phyloP scores from a whole-genome alignment of 345 rosid species.

The Salix dunnii region DNA sequence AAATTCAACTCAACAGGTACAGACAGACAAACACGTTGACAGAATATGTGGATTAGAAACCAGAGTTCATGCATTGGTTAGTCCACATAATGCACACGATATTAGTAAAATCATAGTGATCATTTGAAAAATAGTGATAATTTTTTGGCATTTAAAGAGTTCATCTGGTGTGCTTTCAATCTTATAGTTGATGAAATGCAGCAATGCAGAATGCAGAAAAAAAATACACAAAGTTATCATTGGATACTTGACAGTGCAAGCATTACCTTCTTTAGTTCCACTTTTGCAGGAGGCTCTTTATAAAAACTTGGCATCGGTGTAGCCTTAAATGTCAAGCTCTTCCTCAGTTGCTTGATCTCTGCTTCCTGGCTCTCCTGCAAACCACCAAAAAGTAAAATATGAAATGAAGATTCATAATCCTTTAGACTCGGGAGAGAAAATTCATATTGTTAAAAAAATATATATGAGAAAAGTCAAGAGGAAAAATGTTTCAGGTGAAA shows the following conservation, averaged over 20 bases:
- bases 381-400: background rate
- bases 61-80: background rate
- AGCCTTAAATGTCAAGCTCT: slow-evolving; percentile 33
- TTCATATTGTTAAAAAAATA: background rate
- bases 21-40: background rate
- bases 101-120: background rate
- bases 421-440: slow-evolving; percentile 2
- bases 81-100: background rate
- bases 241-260: background rate
- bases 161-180: slow-evolving; percentile 7
- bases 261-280: slow-evolving; percentile 30
- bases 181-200: background rate
- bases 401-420: background rate
- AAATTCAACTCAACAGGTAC: background rate
- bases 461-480: slow-evolving; percentile 6
- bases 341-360: slow-evolving; percentile 30
- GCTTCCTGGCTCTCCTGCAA: slow-evolving; percentile 34
- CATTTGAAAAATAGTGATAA: background rate
- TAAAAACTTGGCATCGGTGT: slow-evolving; percentile 33
- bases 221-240: background rate
- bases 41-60: background rate
- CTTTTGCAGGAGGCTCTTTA: slow-evolving; percentile 34
- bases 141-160: background rate
- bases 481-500: slow-evolving; percentile 8
- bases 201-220: background rate